phyloP scores from a whole-genome alignment of 2,329 filamentous ascomycete genomes.

The Diplocarpon rosae region DNA sequence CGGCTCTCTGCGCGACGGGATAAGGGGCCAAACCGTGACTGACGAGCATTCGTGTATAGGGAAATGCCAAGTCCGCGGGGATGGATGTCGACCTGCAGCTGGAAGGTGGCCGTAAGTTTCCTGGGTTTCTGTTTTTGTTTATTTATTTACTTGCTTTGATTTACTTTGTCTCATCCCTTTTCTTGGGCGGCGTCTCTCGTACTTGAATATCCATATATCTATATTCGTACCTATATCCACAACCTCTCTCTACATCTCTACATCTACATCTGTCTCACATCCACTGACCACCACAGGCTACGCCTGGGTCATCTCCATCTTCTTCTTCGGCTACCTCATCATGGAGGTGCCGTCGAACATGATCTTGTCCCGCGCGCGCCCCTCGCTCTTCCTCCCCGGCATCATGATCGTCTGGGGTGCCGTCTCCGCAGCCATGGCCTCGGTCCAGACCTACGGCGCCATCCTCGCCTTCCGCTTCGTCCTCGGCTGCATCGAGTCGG shows the following conservation, averaged over 20 bases:
- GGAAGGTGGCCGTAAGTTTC: conserved; percentile 6
- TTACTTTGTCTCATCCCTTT: no score
- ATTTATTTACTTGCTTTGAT: no score
- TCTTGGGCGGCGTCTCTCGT: no score
- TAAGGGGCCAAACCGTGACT: no score
- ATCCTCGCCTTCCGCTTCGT: conserved; percentile 38
- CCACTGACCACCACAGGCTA: conserved; percentile 4
- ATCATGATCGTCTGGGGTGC: conserved; percentile 37
- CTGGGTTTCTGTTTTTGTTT: no score
- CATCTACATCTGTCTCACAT: no score
- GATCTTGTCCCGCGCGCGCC: conserved; percentile 33
- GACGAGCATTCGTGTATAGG: conserved; percentile 15
- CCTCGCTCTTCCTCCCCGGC: conserved; percentile 34
- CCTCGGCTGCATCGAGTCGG: conserved; percentile 39
- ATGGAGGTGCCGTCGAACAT: conserved; percentile 40
- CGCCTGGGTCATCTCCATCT: conserved; percentile 17
- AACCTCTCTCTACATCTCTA: neutral
- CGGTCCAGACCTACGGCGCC: conserved; percentile 35
- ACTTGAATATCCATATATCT: no score
- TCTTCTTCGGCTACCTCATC: conserved; percentile 41
- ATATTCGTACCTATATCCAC: no score
- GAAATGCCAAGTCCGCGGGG: conserved; percentile 43
- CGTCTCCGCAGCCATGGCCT: conserved; percentile 40
- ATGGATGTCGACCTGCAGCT: conserved; percentile 38
- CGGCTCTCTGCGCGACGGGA: neutral